Percentiles rank a stretch among this genome's conserved stretches.
These are phyloP conservation scores for Hypoxylon sp. DNA, from an alignment of 2,329 filamentous ascomycete genomes.

Conservation along the genomic window DNA sequence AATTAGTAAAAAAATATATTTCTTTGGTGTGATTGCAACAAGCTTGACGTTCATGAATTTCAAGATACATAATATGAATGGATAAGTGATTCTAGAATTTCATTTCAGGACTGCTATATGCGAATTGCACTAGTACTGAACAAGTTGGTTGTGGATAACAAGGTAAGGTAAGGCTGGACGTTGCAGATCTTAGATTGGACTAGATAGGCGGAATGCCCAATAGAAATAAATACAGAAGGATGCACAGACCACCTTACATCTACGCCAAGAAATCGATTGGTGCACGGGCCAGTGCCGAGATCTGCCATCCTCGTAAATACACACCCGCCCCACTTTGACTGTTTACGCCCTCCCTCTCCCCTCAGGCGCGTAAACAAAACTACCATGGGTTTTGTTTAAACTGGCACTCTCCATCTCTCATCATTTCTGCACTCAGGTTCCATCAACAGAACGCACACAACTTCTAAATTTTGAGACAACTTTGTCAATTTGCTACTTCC, in stretches of 20 bases:
- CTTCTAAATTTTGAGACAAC: slow-evolving; percentile 23
- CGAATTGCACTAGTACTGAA: no score
- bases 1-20: neutral
- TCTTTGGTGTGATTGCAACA: neutral
- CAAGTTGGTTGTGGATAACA: no score
- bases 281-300: neutral
- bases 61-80: no score
- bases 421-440: slow-evolving; percentile 11
- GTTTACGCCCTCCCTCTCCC: neutral
- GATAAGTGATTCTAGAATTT: no score
- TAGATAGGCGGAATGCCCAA: no score
- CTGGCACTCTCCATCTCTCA: neutral
- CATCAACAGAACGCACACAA: slow-evolving; percentile 23
- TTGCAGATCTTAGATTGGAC: no score
- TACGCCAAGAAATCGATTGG: neutral
- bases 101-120: no score
- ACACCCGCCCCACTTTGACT: neutral
- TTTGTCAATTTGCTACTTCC: slow-evolving; percentile 35
- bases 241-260: no score
- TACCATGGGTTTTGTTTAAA: neutral
- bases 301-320: neutral
- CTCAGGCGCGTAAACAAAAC: slow-evolving; percentile 23
- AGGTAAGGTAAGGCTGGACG: no score
- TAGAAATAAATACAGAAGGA: no score
- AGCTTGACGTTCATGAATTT: neutral